These are phyloP conservation scores for Cutaneotrichosporon cyanovorans DNA, from an alignment of 1,284 basidiomycete species.

Conservation along the genomic window DNA sequence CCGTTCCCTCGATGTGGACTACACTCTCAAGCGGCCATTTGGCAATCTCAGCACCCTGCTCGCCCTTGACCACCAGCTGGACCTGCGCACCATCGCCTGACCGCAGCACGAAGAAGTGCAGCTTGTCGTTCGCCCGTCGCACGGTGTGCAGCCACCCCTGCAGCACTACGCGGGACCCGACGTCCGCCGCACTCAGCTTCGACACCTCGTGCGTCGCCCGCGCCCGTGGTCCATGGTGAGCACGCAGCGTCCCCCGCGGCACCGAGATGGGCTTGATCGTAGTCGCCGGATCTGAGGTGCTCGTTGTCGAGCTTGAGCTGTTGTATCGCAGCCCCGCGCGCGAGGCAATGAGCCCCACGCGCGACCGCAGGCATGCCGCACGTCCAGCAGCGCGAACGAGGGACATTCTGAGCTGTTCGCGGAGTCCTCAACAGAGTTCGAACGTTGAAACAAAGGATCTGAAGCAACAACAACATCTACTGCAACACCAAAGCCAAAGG, in stretches of 20 bases:
- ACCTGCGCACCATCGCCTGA: slow-evolving; percentile 61
- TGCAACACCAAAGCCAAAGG: not conserved
- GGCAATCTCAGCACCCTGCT: slow-evolving; percentile 52
- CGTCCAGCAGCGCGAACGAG: not conserved
- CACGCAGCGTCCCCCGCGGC: slow-evolving; percentile 1
- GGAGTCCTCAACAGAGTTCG: too few species aligned
- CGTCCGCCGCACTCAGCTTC: slow-evolving; percentile 52
- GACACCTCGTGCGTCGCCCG: slow-evolving; percentile 56
- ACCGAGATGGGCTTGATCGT: slow-evolving; percentile 8
- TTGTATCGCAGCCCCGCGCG: not conserved
- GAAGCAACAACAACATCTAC: not conserved
- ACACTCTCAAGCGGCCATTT: slow-evolving; percentile 65
- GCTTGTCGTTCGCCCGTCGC: slow-evolving; percentile 36
- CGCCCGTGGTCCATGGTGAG: slow-evolving; percentile 17
- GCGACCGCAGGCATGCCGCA: not conserved
- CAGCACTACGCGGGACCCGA: slow-evolving; percentile 57
- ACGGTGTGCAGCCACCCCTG: slow-evolving; percentile 73
- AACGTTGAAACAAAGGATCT: not conserved
- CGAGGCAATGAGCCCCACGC: too few species aligned
- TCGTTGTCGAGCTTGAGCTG: not conserved
- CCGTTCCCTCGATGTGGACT: slow-evolving; percentile 64
- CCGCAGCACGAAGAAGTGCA: slow-evolving; percentile 55
- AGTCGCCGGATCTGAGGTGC: not conserved
- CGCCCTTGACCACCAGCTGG: slow-evolving; percentile 58
- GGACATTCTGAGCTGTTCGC: too few species aligned